Evolutionary conservation across 495 filamentous ascomycete genomes (phyloP), one percentile per base, ranked within the genome.

Genomic region (Hypoxylon intermedium): DNA sequence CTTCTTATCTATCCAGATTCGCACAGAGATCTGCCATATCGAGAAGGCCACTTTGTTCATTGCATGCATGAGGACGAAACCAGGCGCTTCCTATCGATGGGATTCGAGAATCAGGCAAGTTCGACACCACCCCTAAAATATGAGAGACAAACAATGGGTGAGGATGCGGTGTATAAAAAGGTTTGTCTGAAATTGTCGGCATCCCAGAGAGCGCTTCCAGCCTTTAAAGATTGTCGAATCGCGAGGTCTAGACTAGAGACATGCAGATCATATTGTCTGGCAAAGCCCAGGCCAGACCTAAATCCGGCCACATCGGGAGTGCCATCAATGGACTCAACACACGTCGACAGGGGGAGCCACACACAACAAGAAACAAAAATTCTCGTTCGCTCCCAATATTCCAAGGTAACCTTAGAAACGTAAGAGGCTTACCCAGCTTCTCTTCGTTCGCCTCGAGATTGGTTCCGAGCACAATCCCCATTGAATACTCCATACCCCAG

Each of bases 181-280:
- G 45, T 43, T 37, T 31, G 56, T 56, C 51, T 56, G 30, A 46
- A 56, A 45, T 42, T 38, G 38, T 41, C 50, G 51, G 51, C 50
- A 53, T 18, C 33, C 44, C 18, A 20, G 24, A 41, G 31, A 56
- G 51, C 40, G 26, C 21, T 55, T 43, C 51, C 33, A 45, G 31
- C 16, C 13, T 41, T 60, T 57, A 56, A 65, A 30, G 55, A 50
- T 53, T 50, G 12, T 57, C 51, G 28, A 51, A 55, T 43, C 19
- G 51, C 12, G 30, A 57, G 56, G 50, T 60, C 56, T 60, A 60
- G 62, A 65, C 56, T 57, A 28, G 1, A 45, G 62, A 51, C 62
- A 21, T 43, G 62, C 40, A 51, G 61, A 55, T 59, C 62, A 46
- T 45, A 60, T 60, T 60, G 20, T 45, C 45, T 30, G 5, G 23